phyloP scores from a whole-genome alignment of 2,329 filamentous ascomycete species.

The Colletotrichum sp. region DNA sequence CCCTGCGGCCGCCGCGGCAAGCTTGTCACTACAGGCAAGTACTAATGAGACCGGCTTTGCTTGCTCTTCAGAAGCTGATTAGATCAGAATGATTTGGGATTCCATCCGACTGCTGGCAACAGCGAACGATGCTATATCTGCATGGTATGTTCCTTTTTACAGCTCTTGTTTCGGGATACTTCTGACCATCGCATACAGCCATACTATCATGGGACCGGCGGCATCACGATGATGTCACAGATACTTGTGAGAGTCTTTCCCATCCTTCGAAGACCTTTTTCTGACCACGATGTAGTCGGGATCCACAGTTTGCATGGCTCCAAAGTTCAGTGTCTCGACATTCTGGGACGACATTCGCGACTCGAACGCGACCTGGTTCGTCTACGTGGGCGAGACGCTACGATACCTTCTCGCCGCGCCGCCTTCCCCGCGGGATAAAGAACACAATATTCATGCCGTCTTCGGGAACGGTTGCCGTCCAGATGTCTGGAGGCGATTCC shows the following conservation, averaged over 20 bases:
- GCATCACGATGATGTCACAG: slow-evolving; percentile 60
- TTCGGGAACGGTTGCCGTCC: slow-evolving; percentile 72
- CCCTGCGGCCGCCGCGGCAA: slow-evolving; percentile 49
- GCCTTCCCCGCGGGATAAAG: slow-evolving; percentile 62
- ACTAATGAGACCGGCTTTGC: rapidly evolving
- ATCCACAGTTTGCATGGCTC: slow-evolving; percentile 65
- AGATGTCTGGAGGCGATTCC: slow-evolving; percentile 71
- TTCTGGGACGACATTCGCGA: slow-evolving; percentile 78
- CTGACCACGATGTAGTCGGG: slow-evolving; percentile 27
- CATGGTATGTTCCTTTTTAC: neutral
- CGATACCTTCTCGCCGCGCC: slow-evolving; percentile 75
- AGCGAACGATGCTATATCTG: slow-evolving; percentile 2
- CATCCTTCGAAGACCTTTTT: slow-evolving; percentile 26
- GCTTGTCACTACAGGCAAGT: neutral
- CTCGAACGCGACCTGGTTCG: slow-evolving; percentile 71
- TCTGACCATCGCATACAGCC: slow-evolving; percentile 25
- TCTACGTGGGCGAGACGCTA: slow-evolving; percentile 80
- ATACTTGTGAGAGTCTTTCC: slow-evolving; percentile 52
- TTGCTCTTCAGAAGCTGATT: neutral
- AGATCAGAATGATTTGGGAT: neutral
- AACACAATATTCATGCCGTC: slow-evolving; percentile 63
- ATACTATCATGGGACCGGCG: slow-evolving; percentile 77
- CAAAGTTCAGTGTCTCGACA: slow-evolving; percentile 69
- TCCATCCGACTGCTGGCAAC: neutral
- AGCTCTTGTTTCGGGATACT: rapidly evolving